These are phyloP conservation scores for Psophocarpus tetragonolobus DNA, from an alignment of 306 rosid species.

Conservation along the genomic window DNA sequence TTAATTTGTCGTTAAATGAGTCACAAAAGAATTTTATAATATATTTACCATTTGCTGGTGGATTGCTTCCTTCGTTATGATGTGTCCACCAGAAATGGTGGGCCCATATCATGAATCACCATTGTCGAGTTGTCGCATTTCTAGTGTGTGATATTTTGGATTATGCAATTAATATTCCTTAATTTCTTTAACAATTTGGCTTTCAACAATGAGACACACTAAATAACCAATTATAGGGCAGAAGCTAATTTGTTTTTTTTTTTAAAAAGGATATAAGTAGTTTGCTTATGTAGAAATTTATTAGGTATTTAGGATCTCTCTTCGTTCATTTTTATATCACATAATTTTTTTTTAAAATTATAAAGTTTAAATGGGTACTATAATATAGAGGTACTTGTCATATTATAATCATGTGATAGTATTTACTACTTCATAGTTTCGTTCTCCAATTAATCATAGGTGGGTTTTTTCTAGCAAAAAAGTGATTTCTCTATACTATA, in stretches of 20 bases:
- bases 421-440: too few relatives aligned
- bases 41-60: constrained; percentile 9
- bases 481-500: too few relatives aligned
- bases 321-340: too few relatives aligned
- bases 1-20: background rate
- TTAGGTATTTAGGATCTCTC: too few relatives aligned
- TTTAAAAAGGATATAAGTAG: background rate
- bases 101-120: constrained; percentile 18
- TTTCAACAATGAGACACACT: background rate
- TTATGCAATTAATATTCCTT: constrained; percentile 4
- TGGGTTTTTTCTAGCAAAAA: too few relatives aligned
- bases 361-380: too few relatives aligned
- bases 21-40: background rate
- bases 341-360: too few relatives aligned
- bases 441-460: too few relatives aligned
- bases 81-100: constrained; percentile 39
- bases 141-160: constrained; percentile 1
- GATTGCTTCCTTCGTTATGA: constrained; percentile 19
- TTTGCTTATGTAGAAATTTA: background rate
- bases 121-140: constrained; percentile 33
- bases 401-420: too few relatives aligned
- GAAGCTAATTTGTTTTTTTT: background rate
- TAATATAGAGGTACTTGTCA: too few relatives aligned
- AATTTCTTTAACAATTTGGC: background rate
- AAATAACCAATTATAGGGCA: background rate